phyloP scores from a whole-genome alignment of 2,329 filamentous ascomycete species.

The Monosporascus sp. region DNA sequence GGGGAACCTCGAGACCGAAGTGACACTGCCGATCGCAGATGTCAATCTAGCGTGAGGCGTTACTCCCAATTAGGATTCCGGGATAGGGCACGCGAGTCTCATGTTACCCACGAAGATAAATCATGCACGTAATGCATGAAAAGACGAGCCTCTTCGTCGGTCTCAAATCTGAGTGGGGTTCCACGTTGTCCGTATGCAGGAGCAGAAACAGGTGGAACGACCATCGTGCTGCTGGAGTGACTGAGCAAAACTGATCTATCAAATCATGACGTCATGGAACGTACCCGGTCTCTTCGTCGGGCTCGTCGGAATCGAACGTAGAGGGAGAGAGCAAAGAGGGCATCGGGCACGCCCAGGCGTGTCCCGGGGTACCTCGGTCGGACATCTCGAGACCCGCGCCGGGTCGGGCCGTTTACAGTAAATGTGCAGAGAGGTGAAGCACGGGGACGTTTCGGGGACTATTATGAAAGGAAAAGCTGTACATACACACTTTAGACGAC shows the following conservation, averaged over 20 bases:
- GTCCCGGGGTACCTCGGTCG: neutral
- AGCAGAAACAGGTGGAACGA: neutral
- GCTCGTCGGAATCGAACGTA: neutral
- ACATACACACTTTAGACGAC: neutral
- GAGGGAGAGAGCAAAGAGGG: neutral
- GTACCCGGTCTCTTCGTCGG: neutral
- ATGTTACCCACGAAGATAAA: slow-evolving; percentile 3
- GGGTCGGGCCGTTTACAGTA: neutral
- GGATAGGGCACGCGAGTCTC: neutral
- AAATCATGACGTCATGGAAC: neutral
- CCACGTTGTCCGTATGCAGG: neutral
- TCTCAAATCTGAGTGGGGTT: neutral
- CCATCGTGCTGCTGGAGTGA: neutral
- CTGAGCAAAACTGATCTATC: neutral
- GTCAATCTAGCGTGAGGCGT: neutral
- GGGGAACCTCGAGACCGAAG: slow-evolving; percentile 2
- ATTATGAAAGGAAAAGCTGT: neutral
- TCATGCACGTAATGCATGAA: slow-evolving; percentile 1
- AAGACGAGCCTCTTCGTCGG: slow-evolving; percentile 1
- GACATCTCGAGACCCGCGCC: neutral
- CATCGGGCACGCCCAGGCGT: neutral
- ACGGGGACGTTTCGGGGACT: neutral
- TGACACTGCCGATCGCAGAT: slow-evolving; percentile 1
- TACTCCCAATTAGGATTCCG: neutral
- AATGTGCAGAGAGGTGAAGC: neutral